Base-by-base conservation (phyloP, 257 asterid species). In the Phtheirospermum japonicum region DNA sequence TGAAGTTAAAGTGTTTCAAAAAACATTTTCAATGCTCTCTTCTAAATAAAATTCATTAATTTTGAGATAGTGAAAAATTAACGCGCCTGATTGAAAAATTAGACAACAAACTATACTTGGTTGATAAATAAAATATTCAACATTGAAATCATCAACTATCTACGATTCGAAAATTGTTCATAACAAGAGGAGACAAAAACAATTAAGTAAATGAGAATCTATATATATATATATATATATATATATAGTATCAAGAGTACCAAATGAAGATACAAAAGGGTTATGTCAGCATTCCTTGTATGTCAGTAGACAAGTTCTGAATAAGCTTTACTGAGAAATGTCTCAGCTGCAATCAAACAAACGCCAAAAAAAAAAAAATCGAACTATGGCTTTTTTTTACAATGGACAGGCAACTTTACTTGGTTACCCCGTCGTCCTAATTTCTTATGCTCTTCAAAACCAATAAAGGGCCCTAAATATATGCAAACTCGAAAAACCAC, bases 381-480 rank as follows among this genome's bases (percentile, higher is more conserved):
- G 0, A 13, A 39, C 46, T 10, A 71, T 58, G 81, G 70, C 31
- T 42, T 65, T 79, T 65, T 79, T 72, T 84, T 77, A 82, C 7
- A 75, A 58, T 53, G 82, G 76, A 17, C 36, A 69, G 69, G 76
- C 67, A 62, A 48, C 1, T 55, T 53, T n/a, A 23, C 67, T 68
- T 18, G 52, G 58, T 51, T 63, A n/a, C n/a, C n/a, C n/a, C 59
- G n/a, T 60, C 19, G 57, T 65, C 43, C 31, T 9, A 37, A 18
- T 34, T 4, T n/a, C 63, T 9, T 9, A 17, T 58, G 17, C 16
- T 34, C 49, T 36, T 36, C 4, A 36, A 36, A 9, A 36, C 42
- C 42, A 36, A 6, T 36, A 36, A 36, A 36, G 20, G 10, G 5
- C 16, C 20, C 19, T 9, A 34, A 5, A n/a, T 39, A 18, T n/a